Percentiles rank a stretch among this genome's conserved stretches.
These are phyloP conservation scores for Tylopilus rubrobrunneus DNA, from an alignment of 768 basidiomycete species.

Conservation along the genomic window DNA sequence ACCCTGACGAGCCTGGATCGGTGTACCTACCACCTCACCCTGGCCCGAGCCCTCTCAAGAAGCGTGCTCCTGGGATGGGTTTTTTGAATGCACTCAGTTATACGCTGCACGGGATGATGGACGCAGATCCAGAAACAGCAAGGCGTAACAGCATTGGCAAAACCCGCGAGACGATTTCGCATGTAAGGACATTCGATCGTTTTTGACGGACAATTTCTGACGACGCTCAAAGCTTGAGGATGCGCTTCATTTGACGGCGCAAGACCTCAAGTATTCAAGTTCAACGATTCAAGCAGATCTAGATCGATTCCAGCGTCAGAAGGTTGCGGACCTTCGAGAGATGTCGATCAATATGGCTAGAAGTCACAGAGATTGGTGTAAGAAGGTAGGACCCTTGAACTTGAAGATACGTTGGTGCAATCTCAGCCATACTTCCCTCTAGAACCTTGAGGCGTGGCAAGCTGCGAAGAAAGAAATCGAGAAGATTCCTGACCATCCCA, in stretches of 20 bases:
- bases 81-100: conserved; percentile 89
- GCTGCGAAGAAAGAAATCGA: conserved; percentile 90
- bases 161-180: conserved; percentile 91
- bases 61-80: conserved; percentile 75
- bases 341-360: conserved; percentile 90
- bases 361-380: conserved; percentile 95
- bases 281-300: conserved; percentile 96
- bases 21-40: conserved; percentile 71
- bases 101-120: conserved; percentile 97
- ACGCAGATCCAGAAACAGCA: conserved; percentile 95
- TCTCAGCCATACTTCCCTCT: conserved; percentile 14
- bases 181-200: conserved; percentile 46
- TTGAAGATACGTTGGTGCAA: conserved; percentile 4
- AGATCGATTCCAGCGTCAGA: conserved; percentile 97
- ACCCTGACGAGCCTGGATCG: conserved; percentile 41
- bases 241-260: conserved; percentile 85
- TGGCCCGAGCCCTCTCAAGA: conserved; percentile 65
- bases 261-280: conserved; percentile 94
- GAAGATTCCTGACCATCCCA: conserved; percentile 89
- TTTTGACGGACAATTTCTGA: conserved; percentile 17
- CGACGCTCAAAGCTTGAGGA: conserved; percentile 74
- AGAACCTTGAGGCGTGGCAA: conserved; percentile 98
- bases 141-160: conserved; percentile 90
- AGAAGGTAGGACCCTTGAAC: conserved; percentile 57
- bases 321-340: conserved; percentile 92